Base-by-base conservation (phyloP, 345 rosid genomes). In the Brassica carinata region DNA sequence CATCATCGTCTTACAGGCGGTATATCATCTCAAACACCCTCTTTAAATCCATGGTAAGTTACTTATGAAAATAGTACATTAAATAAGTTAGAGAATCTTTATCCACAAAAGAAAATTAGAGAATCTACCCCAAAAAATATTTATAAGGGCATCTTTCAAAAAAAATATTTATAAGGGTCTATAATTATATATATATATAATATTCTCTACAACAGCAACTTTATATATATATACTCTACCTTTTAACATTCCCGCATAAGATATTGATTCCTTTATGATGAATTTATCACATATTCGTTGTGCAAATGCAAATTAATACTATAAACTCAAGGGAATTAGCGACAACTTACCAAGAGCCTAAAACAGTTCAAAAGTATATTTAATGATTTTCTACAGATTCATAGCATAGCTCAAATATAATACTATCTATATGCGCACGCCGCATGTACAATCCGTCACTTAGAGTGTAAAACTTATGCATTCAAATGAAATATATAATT, bases 1-100 rank as follows among this genome's bases (percentile, higher is more conserved):
- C 76, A 64, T 70, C 71, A 55, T 81, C 69, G 69, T 64, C 79
- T 68, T 17, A 69, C 23, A 3, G 15, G 71, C 62, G 58, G 79
- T 69, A 59, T 48, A 74, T 88, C 96, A 13, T 71, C 87, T 75
- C 90, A 89, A 79, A 88, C 90, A 85, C 84, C 97, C 34, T 75
- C 78, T 68, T 74, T 89, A 69, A 87, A 90, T 88, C 90, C 87
- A 77, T 90, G 97, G 97, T 92, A 86, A 83, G 72, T 9, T 66
- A 78, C 31, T 71, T 33, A 38, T 15, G 4, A 71, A 48, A 3
- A 55, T 53, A 4, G 11, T 18, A 8, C 27, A 58, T 23, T 19
- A 26, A 9, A 8, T 8, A 18, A 36, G 15, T 14, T 67, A 40
- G 14, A 40, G 53, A 45, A 45, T 45, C 15, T 45, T 45, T 45